Conservation (phyloP, 2,329 filamentous ascomycete species). For the Arthroderma sp. region DNA sequence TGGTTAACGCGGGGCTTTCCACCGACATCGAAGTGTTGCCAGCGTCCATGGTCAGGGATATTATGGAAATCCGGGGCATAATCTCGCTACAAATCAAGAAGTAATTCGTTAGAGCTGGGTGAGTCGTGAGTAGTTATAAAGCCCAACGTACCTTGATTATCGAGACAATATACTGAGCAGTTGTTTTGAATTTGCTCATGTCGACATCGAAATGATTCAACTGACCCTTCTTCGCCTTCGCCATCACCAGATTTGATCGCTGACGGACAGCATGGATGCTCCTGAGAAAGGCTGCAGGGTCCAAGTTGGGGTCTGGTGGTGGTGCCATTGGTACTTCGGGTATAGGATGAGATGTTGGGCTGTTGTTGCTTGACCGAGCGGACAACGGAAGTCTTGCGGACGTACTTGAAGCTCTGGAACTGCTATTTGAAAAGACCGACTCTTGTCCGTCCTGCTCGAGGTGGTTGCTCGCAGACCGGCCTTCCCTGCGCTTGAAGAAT, state of each 20-base stretch:
- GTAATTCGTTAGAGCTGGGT: too few species aligned
- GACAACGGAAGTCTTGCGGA: slow-evolving; percentile 40
- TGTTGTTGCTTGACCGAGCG: slow-evolving; percentile 32
- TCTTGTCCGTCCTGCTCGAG: slow-evolving; percentile 30
- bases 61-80: slow-evolving; percentile 54
- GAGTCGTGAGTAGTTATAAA: slow-evolving; percentile 8
- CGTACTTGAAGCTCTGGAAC: slow-evolving; percentile 34
- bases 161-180: slow-evolving; percentile 74
- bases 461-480: slow-evolving; percentile 19
- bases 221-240: slow-evolving; percentile 64
- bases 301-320: slow-evolving; percentile 73
- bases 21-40: slow-evolving; percentile 53
- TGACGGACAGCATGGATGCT: slow-evolving; percentile 83
- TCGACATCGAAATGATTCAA: slow-evolving; percentile 83
- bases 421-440: slow-evolving; percentile 31
- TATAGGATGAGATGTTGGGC: slow-evolving; percentile 37
- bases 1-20: slow-evolving; percentile 39
- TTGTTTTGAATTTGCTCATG: slow-evolving; percentile 68
- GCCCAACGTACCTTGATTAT: slow-evolving; percentile 67
- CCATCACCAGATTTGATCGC: slow-evolving; percentile 57
- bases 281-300: slow-evolving; percentile 80
- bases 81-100: too few species aligned
- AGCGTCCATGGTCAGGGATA: slow-evolving; percentile 69
- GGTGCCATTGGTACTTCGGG: slow-evolving; percentile 70
- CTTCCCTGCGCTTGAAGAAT: slow-evolving; percentile 37